phyloP scores from a whole-genome alignment of 1,284 basidiomycete species.

The Exobasidium cylindrosporum region DNA sequence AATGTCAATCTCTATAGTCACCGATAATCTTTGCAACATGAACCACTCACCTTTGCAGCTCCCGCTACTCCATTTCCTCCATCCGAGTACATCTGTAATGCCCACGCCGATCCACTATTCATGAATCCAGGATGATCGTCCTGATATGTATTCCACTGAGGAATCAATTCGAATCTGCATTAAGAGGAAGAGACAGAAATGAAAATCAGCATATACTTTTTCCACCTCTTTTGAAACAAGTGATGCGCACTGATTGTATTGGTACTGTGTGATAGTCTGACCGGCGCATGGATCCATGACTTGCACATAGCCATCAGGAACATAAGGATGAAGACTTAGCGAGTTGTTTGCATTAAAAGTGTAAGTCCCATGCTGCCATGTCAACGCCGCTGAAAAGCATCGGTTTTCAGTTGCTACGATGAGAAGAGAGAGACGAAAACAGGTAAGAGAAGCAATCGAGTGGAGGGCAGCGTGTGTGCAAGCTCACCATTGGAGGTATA shows the following conservation, averaged over 20 bases:
- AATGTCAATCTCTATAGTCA: not conserved
- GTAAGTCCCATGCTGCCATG: slow-evolving; percentile 54
- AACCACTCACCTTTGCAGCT: slow-evolving; percentile 10
- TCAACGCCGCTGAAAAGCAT: slow-evolving; percentile 48
- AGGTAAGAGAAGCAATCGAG: not conserved
- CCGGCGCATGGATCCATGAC: slow-evolving; percentile 43
- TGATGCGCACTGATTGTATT: slow-evolving; percentile 34
- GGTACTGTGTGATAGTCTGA: slow-evolving; percentile 29
- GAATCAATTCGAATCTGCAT: slow-evolving; percentile 12
- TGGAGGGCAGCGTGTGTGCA: not conserved
- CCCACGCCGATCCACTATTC: slow-evolving; percentile 26
- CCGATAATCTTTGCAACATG: slow-evolving; percentile 1
- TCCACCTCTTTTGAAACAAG: too few species aligned
- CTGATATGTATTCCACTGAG: slow-evolving; percentile 26
- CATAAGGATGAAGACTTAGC: slow-evolving; percentile 36
- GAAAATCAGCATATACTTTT: too few species aligned
- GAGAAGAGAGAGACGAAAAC: not conserved
- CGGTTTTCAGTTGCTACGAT: slow-evolving; percentile 27
- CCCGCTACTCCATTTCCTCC: slow-evolving; percentile 16
- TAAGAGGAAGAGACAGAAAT: too few species aligned
- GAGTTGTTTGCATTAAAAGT: slow-evolving; percentile 39
- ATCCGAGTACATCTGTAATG: slow-evolving; percentile 29
- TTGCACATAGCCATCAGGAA: slow-evolving; percentile 44
- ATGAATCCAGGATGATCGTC: slow-evolving; percentile 38
- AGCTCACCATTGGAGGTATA: slow-evolving; percentile 41